phyloP scores from a whole-genome alignment of 1,284 basidiomycete genomes.

The Cryptococcus depauperatus region DNA sequence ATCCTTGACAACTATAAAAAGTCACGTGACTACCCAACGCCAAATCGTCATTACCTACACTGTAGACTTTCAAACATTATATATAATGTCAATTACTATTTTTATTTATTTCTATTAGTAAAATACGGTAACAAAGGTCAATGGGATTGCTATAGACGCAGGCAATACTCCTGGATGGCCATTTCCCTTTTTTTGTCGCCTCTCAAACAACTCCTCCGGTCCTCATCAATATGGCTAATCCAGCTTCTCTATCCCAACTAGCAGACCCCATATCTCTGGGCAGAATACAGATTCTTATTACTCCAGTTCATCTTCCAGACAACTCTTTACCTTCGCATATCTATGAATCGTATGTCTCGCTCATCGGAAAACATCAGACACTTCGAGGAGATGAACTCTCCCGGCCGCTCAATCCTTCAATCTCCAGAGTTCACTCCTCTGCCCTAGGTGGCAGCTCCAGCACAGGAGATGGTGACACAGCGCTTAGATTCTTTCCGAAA shows the following conservation, averaged over 20 bases:
- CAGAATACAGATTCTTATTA: slow-evolving; percentile 40
- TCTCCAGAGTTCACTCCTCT: slow-evolving; percentile 9
- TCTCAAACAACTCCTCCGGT: too few species aligned
- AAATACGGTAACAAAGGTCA: too few species aligned
- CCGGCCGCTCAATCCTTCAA: slow-evolving; percentile 13
- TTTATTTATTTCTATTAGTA: too few species aligned
- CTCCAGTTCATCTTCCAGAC: slow-evolving; percentile 36
- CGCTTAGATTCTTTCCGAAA: slow-evolving; percentile 29
- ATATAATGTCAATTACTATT: too few species aligned
- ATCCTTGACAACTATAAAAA: too few species aligned
- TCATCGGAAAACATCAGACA: slow-evolving; percentile 30
- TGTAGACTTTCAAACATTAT: too few species aligned
- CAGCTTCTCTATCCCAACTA: slow-evolving; percentile 21
- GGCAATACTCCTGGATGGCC: too few species aligned
- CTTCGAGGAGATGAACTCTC: slow-evolving; percentile 37
- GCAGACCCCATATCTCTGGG: slow-evolving; percentile 40
- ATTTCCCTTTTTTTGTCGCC: too few species aligned
- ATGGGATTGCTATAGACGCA: too few species aligned
- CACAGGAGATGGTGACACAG: slow-evolving; percentile 10
- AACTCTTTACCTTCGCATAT: too few species aligned
- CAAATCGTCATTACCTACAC: too few species aligned
- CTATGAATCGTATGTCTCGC: slow-evolving; percentile 15
- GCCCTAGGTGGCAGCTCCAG: slow-evolving; percentile 5
- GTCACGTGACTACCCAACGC: too few species aligned
- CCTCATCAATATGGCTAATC: slow-evolving; percentile 10